phyloP scores from a whole-genome alignment of 768 basidiomycete species.

The Lentinula edodes region DNA sequence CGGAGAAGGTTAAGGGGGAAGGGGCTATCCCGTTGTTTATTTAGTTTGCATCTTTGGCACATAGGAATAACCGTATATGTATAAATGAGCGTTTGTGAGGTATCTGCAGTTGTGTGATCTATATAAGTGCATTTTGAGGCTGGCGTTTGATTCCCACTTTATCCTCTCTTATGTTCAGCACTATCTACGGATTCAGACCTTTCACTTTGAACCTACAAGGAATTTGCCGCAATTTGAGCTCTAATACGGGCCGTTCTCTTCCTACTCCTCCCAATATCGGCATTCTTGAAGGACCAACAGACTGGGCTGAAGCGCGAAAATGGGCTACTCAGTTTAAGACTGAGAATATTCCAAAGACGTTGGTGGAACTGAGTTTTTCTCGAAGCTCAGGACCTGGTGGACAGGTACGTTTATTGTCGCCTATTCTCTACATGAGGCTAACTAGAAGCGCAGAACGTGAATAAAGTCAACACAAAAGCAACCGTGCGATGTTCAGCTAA shows the following conservation, averaged over 20 bases:
- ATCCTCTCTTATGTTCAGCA: neutral
- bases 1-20: conserved; percentile 34
- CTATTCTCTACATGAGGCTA: neutral
- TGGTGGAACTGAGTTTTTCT: conserved; percentile 64
- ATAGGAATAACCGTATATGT: neutral
- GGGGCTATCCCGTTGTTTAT: conserved; percentile 8
- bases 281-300: conserved; percentile 30
- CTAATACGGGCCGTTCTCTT: conserved; percentile 10
- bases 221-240: neutral
- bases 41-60: neutral
- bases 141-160: no score
- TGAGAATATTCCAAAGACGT: conserved; percentile 38
- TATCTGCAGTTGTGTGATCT: no score
- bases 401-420: conserved; percentile 42
- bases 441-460: conserved; percentile 59
- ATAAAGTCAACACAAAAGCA: conserved; percentile 85
- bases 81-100: no score
- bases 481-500: conserved; percentile 56
- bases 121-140: no score
- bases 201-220: no score
- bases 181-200: no score
- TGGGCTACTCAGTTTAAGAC: conserved; percentile 52
- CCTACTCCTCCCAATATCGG: conserved; percentile 39
- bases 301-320: conserved; percentile 39
- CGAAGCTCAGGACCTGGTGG: conserved; percentile 84